A percentile compares a stretch with the other conserved stretches of the same genome.
Evolutionary conservation across 2,329 filamentous ascomycete species (phyloP).

Genomic region (Pseudogymnoascus sp.): DNA sequence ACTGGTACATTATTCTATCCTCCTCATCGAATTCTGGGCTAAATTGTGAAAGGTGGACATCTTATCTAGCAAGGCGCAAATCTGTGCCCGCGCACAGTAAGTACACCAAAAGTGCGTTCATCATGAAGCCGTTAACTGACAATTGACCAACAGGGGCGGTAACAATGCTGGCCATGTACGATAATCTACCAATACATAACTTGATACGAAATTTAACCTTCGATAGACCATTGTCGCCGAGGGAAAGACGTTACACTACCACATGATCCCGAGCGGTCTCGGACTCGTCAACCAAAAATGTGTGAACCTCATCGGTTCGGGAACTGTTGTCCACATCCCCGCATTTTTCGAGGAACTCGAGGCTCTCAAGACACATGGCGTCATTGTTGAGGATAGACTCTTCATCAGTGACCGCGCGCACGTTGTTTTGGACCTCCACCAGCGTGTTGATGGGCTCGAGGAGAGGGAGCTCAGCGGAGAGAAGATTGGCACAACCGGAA

Average conservation of each 20-base stretch:
- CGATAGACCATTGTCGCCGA: conserved; percentile 36
- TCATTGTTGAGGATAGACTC: conserved; percentile 50
- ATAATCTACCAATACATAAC: conserved; percentile 11
- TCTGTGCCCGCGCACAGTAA: conserved; percentile 8
- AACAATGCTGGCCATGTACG: conserved; percentile 44
- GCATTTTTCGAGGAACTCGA: conserved; percentile 58
- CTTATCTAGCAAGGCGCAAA: conserved; percentile 9
- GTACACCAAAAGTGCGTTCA: background rate
- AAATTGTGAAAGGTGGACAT: conserved; percentile 8
- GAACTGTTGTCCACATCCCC: conserved; percentile 58
- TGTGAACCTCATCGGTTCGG: conserved; percentile 67
- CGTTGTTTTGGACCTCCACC: conserved; percentile 57
- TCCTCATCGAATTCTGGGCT: background rate
- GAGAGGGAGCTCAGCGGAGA: conserved; percentile 41
- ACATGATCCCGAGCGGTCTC: conserved; percentile 57
- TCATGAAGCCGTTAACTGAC: conserved; percentile 35
- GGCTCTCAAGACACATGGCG: conserved; percentile 51
- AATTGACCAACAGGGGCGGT: conserved; percentile 40
- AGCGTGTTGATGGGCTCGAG: conserved; percentile 60
- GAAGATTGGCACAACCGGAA: conserved; percentile 37
- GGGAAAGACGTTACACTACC: conserved; percentile 39
- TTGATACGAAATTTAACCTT: conserved; percentile 33
- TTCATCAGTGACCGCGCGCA: conserved; percentile 57
- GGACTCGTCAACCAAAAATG: conserved; percentile 65
- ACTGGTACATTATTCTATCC: conserved; percentile 4